phyloP scores from a whole-genome alignment of 2,329 filamentous ascomycete species.

The Diaporthe citrichinensis region DNA sequence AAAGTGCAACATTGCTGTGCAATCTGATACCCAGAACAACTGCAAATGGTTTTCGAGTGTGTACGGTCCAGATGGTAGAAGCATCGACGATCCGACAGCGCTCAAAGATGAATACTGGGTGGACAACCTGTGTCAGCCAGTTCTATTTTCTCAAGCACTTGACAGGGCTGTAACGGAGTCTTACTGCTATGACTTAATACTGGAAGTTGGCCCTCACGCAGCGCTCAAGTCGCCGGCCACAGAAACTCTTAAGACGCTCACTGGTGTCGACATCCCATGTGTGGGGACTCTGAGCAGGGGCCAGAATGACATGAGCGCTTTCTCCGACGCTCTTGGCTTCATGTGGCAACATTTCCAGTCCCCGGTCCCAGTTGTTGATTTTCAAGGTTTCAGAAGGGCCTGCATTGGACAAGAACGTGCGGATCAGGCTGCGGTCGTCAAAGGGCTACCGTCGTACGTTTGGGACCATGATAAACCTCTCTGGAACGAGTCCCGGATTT shows the following conservation, averaged over 20 bases:
- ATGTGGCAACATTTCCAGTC: slow-evolving; percentile 42
- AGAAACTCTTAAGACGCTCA: slow-evolving; percentile 47
- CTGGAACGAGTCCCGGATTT: slow-evolving; percentile 36
- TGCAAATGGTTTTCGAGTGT: slow-evolving; percentile 47
- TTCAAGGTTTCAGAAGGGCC: neutral
- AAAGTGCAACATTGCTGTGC: slow-evolving; percentile 40
- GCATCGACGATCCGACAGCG: neutral
- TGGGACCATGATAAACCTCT: slow-evolving; percentile 35
- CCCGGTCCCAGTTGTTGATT: neutral
- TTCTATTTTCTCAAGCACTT: slow-evolving; percentile 44
- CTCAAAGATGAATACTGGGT: slow-evolving; percentile 41
- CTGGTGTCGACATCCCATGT: slow-evolving; percentile 4
- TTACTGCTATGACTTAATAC: slow-evolving; percentile 32
- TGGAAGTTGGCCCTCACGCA: slow-evolving; percentile 53
- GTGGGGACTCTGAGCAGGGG: neutral
- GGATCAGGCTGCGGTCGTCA: neutral
- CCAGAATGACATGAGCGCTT: neutral
- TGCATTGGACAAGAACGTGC: neutral
- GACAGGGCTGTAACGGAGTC: no score
- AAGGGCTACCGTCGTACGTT: slow-evolving; percentile 33
- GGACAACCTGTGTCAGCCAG: slow-evolving; percentile 43
- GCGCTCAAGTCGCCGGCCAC: slow-evolving; percentile 54
- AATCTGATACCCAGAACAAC: no score
- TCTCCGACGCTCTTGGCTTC: slow-evolving; percentile 9
- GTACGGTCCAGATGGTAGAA: no score